phyloP scores from a whole-genome alignment of 1,139 yeast genomes.

The Pichiaceae sp. region DNA sequence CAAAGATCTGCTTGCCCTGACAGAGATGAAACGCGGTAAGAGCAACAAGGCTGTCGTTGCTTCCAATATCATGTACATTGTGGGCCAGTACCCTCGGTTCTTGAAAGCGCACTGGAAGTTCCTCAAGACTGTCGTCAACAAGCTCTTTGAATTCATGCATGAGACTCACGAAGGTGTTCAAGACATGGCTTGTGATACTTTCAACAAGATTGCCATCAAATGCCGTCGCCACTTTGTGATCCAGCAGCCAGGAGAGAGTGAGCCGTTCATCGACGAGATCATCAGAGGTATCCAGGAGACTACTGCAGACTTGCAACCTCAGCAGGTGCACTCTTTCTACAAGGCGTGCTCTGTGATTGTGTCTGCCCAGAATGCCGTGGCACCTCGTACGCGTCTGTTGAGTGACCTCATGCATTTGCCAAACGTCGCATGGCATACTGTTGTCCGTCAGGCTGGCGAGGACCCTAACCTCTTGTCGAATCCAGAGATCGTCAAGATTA shows the following conservation, averaged over 20 bases:
- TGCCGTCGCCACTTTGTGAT: slow-evolving; percentile 94
- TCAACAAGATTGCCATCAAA: slow-evolving; percentile 87
- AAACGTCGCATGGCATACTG: slow-evolving; percentile 88
- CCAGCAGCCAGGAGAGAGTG: slow-evolving; percentile 77
- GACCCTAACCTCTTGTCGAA: slow-evolving; percentile 80
- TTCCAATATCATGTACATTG: slow-evolving; percentile 97
- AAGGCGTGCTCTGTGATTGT: slow-evolving; percentile 96
- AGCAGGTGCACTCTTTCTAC: slow-evolving; percentile 94
- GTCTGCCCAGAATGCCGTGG: slow-evolving; percentile 65
- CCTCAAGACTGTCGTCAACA: slow-evolving; percentile 88
- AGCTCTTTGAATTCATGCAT: slow-evolving; percentile 96
- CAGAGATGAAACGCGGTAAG: slow-evolving; percentile 95
- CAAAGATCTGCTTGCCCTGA: slow-evolving; percentile 79
- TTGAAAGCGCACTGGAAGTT: slow-evolving; percentile 98
- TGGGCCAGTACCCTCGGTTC: slow-evolving; percentile 97
- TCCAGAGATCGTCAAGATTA: slow-evolving; percentile 83
- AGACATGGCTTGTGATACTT: slow-evolving; percentile 99
- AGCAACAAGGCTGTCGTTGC: slow-evolving; percentile 99
- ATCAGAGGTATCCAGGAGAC: slow-evolving; percentile 74
- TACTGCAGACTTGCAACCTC: slow-evolving; percentile 91
- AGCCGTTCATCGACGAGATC: slow-evolving; percentile 88
- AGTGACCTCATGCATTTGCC: slow-evolving; percentile 83
- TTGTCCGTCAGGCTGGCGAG: slow-evolving; percentile 79
- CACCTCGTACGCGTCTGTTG: slow-evolving; percentile 64
- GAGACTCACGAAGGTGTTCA: slow-evolving; percentile 99